Evolutionary conservation across 1,284 basidiomycete genomes (phyloP).

Genomic region (Testicularia cyperi): DNA sequence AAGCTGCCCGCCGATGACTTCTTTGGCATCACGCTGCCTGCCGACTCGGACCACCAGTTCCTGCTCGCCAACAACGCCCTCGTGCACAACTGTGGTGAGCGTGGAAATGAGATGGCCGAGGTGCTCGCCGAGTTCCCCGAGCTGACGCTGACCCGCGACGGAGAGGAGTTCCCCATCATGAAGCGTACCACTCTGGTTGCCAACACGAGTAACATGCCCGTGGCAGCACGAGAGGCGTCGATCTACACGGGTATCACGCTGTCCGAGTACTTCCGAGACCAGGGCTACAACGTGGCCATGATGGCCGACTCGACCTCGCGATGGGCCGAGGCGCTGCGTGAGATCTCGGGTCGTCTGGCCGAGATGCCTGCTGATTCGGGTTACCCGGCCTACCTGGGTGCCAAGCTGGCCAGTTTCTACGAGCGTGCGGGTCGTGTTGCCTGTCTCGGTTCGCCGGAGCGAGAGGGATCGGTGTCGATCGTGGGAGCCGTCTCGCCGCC

Average conservation of each 20-base stretch:
- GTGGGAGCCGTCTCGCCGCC: constrained; percentile 98
- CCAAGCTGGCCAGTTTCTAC: constrained; percentile 96
- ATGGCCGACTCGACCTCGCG: constrained; percentile 99
- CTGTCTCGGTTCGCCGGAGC: constrained; percentile 83
- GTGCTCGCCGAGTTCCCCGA: constrained; percentile 94
- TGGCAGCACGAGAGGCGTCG: constrained; percentile 97
- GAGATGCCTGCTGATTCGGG: constrained; percentile 98
- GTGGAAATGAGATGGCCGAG: constrained; percentile 86
- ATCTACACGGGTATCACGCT: constrained; percentile 99
- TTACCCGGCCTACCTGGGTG: constrained; percentile 94
- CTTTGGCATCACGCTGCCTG: no score
- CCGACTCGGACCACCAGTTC: no score
- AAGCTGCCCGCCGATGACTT: no score
- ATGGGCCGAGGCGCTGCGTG: constrained; percentile 98
- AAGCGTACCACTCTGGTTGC: constrained; percentile 98
- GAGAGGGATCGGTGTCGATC: constrained; percentile 92
- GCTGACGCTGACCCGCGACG: constrained; percentile 84
- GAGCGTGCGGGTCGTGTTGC: constrained; percentile 97
- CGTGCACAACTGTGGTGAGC: no score
- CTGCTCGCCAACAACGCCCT: no score
- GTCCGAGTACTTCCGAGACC: constrained; percentile 99
- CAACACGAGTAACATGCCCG: constrained; percentile 99
- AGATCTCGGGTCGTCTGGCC: constrained; percentile 97
- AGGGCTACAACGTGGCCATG: constrained; percentile 97
- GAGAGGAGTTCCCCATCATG: constrained; percentile 98